These are phyloP conservation scores for Edaphochlamys debaryana DNA, from an alignment of 139 green algal genomes.

Conservation along the genomic window DNA sequence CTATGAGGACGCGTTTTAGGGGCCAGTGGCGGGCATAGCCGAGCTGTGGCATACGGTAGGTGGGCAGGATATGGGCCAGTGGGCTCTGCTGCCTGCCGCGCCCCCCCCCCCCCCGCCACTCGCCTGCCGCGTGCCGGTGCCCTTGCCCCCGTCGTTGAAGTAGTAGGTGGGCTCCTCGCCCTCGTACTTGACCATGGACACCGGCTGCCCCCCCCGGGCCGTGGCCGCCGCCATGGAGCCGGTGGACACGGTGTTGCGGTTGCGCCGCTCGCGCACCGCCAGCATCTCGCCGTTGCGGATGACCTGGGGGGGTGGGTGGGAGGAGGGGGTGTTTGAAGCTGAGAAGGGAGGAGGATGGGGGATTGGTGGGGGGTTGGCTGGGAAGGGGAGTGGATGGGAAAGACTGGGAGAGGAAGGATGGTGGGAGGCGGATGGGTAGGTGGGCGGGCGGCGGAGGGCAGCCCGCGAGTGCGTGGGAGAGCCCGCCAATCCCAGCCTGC, in stretches of 20 bases:
- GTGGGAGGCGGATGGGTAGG: no score
- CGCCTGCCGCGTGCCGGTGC: conserved; percentile 57
- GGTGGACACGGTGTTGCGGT: conserved; percentile 69
- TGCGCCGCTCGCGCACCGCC: conserved; percentile 83
- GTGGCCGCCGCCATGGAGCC: conserved; percentile 62
- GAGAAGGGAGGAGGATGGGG: no score
- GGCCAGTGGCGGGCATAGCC: neutral
- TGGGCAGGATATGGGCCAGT: no score
- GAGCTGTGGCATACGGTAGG: no score
- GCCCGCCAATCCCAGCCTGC: no score
- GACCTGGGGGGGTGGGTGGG: conserved; percentile 70
- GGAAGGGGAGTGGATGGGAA: neutral
- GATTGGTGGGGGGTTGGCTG: no score
- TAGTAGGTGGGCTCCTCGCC: conserved; percentile 56
- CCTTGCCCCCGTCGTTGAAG: conserved; percentile 92
- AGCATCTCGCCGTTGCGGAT: conserved; percentile 98
- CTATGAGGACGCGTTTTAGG: no score
- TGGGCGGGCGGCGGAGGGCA: no score
- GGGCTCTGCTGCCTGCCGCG: no score
- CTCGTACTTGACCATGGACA: conserved; percentile 61
- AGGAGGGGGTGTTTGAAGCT: neutral
- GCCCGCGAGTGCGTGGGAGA: no score
- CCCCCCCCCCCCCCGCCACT: neutral
- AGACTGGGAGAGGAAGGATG: no score
- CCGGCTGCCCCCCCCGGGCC: neutral